A percentile compares a stretch with the other conserved stretches of the same genome.
Conservation (phyloP, 2,329 filamentous ascomycete genomes). For the Juglanconis oblonga region DNA sequence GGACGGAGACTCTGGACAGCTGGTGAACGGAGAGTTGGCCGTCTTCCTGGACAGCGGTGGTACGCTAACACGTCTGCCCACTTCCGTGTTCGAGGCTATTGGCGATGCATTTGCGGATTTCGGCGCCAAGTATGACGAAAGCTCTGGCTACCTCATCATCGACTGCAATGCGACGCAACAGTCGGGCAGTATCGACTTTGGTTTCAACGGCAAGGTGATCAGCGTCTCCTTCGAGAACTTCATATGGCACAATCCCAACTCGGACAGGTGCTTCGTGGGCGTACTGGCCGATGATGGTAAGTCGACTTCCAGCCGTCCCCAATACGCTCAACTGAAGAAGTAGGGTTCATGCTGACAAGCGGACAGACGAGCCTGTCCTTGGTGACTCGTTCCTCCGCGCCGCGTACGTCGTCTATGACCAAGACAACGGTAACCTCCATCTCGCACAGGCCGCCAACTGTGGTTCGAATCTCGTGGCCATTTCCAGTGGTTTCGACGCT, state of each 20-base stretch:
- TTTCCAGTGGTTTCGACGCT: constrained; percentile 1
- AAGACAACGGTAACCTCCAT: constrained; percentile 33
- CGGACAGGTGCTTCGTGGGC: constrained; percentile 40
- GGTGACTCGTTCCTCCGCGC: constrained; percentile 41
- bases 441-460: constrained; percentile 17
- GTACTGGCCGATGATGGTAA: constrained; percentile 22
- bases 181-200: constrained; percentile 45
- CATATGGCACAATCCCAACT: constrained; percentile 40
- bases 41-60: constrained; percentile 50
- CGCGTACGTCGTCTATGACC: constrained; percentile 45
- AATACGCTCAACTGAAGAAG: no score
- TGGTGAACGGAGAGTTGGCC: constrained; percentile 21
- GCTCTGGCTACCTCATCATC: constrained; percentile 41
- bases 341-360: constrained; percentile 11
- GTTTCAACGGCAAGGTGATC: constrained; percentile 40
- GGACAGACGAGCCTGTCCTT: constrained; percentile 40
- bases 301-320: constrained; percentile 12
- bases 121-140: constrained; percentile 35
- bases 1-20: constrained; percentile 20
- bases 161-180: constrained; percentile 37
- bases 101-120: constrained; percentile 36
- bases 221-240: constrained; percentile 46
- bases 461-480: constrained; percentile 9
- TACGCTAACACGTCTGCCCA: constrained; percentile 46
- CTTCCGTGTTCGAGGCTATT: constrained; percentile 39